Evolutionary conservation across 2,329 filamentous ascomycete genomes (phyloP).

Genomic region (Knufia fluminis): DNA sequence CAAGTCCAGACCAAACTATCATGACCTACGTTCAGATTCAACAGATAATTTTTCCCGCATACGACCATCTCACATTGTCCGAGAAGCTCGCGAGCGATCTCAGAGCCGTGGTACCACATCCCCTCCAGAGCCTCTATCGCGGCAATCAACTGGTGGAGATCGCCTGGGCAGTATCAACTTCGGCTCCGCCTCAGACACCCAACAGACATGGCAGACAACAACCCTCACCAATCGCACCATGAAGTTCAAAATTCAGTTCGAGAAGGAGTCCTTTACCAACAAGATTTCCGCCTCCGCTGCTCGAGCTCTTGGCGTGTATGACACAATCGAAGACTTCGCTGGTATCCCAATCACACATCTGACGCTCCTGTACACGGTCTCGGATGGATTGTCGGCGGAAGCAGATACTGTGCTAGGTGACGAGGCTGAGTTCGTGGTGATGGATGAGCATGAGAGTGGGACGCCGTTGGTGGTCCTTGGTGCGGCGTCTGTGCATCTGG

Average conservation of each 20-base stretch:
- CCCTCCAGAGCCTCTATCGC: neutral
- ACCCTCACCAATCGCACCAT: neutral
- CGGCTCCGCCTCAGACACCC: neutral
- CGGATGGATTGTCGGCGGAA: neutral
- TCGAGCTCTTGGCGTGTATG: slow-evolving; percentile 1
- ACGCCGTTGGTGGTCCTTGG: slow-evolving; percentile 1
- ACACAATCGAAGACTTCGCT: neutral
- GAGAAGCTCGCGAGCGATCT: neutral
- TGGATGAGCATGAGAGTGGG: slow-evolving; percentile 5
- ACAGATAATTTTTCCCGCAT: neutral
- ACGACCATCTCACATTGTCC: neutral
- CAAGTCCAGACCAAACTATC: neutral
- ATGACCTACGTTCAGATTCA: neutral
- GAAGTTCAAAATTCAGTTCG: slow-evolving; percentile 3
- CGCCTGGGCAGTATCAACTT: neutral
- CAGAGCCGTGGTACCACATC: neutral
- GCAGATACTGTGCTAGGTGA: neutral
- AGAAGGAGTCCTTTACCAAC: slow-evolving; percentile 3
- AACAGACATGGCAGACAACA: slow-evolving; percentile 2
- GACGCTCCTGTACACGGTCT: slow-evolving; percentile 3
- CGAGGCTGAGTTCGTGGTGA: slow-evolving; percentile 6
- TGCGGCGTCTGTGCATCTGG: neutral
- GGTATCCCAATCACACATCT: neutral
- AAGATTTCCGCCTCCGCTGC: slow-evolving; percentile 3
- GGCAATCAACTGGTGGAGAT: neutral